phyloP scores from a whole-genome alignment of 441 rosid species.

The Metrosideros polymorpha region DNA sequence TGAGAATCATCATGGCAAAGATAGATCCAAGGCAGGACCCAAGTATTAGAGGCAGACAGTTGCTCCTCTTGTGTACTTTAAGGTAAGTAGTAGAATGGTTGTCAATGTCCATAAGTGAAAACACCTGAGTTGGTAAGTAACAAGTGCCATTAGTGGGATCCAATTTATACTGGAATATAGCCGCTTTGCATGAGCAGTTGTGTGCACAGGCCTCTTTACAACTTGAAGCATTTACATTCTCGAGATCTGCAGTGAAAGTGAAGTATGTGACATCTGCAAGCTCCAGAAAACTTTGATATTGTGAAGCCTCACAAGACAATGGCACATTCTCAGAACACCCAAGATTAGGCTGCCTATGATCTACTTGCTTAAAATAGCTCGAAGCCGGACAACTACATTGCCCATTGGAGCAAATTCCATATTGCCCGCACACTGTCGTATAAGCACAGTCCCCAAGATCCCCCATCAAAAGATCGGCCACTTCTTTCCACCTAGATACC shows the following conservation, averaged over 20 bases:
- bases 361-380: not conserved
- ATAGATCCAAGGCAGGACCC: not conserved
- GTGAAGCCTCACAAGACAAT: not conserved
- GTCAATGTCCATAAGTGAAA: no score
- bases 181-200: not conserved
- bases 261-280: not conserved
- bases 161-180: rapidly evolving
- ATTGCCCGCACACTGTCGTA: not conserved
- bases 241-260: not conserved
- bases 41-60: not conserved
- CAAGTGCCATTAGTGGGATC: not conserved
- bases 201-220: not conserved
- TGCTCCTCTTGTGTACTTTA: not conserved
- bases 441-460: not conserved
- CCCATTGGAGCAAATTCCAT: not conserved
- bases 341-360: not conserved
- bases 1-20: not conserved
- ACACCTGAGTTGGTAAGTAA: not conserved
- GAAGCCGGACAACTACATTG: not conserved
- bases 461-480: not conserved
- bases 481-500: not conserved
- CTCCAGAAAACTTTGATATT: not conserved
- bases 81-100: not conserved
- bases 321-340: not conserved
- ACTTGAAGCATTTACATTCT: not conserved